phyloP scores from a whole-genome alignment of 441 rosid genomes.

The Viola pubescens region DNA sequence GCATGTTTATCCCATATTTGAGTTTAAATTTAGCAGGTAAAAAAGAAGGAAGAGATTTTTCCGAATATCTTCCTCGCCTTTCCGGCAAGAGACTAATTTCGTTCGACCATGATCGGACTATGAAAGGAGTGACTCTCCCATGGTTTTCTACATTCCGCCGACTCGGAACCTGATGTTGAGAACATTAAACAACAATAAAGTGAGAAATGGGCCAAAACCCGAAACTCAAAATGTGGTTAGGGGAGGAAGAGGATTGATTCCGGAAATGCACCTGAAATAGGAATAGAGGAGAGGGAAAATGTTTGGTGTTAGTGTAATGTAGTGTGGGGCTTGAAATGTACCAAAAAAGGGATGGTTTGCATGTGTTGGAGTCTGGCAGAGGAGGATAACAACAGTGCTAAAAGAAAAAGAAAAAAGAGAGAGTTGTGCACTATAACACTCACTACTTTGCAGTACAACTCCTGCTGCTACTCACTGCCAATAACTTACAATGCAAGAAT shows the following conservation, averaged over 20 bases:
- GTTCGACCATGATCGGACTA: too few relatives aligned
- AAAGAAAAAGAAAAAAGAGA: background rate
- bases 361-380: conserved; percentile 37
- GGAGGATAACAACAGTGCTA: conserved; percentile 23
- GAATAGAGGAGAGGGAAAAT: background rate
- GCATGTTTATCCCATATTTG: too few relatives aligned
- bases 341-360: conserved; percentile 27
- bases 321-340: conserved; percentile 21
- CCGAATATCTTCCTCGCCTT: too few relatives aligned
- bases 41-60: too few relatives aligned
- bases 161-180: too few relatives aligned
- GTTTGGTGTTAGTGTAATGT: conserved; percentile 15
- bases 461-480: conserved; percentile 23
- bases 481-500: conserved; percentile 31
- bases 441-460: conserved; percentile 17
- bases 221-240: background rate
- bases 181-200: too few relatives aligned
- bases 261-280: conserved; percentile 11
- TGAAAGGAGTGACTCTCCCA: too few relatives aligned
- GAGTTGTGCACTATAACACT: conserved; percentile 3
- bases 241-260: conserved; percentile 7
- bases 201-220: too few relatives aligned
- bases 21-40: too few relatives aligned
- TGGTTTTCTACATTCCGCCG: too few relatives aligned
- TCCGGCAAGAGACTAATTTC: too few relatives aligned